Conservation (phyloP, 2,329 filamentous ascomycete species). For the Dactylellina parvicollis region DNA sequence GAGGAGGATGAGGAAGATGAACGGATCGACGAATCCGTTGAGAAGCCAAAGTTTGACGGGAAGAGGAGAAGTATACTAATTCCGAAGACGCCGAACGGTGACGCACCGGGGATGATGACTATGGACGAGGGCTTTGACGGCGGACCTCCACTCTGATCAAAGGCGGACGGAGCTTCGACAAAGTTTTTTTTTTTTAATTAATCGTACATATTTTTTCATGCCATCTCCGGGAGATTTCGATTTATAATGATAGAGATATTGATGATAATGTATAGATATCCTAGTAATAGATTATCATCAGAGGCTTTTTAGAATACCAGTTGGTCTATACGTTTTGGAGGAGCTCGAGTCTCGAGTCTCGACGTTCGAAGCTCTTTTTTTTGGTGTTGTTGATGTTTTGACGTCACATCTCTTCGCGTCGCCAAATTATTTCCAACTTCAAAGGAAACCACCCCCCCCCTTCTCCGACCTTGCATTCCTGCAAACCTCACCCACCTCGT, state of each 20-base stretch:
- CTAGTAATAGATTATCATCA: neutral
- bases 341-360: no score
- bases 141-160: constrained; percentile 1
- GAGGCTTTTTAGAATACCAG: neutral
- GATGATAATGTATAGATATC: constrained; percentile 13
- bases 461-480: neutral
- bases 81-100: constrained; percentile 47
- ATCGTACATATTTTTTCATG: constrained; percentile 28
- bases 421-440: neutral
- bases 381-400: constrained; percentile 27
- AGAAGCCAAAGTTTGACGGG: constrained; percentile 49
- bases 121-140: constrained; percentile 32
- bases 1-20: constrained; percentile 9
- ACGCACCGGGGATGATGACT: constrained; percentile 49
- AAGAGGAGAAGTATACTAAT: constrained; percentile 52
- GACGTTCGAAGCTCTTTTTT: neutral
- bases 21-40: constrained; percentile 1
- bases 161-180: neutral
- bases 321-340: no score
- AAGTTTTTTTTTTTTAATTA: constrained; percentile 9
- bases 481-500: neutral
- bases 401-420: constrained; percentile 11
- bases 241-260: neutral
- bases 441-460: neutral
- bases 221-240: constrained; percentile 19